A percentile compares a stretch with the other conserved stretches of the same genome.
These are phyloP conservation scores for Encephalitozoon intestinalis DNA, from an alignment of 371 early-diverging fungal genomes.

Conservation along the genomic window DNA sequence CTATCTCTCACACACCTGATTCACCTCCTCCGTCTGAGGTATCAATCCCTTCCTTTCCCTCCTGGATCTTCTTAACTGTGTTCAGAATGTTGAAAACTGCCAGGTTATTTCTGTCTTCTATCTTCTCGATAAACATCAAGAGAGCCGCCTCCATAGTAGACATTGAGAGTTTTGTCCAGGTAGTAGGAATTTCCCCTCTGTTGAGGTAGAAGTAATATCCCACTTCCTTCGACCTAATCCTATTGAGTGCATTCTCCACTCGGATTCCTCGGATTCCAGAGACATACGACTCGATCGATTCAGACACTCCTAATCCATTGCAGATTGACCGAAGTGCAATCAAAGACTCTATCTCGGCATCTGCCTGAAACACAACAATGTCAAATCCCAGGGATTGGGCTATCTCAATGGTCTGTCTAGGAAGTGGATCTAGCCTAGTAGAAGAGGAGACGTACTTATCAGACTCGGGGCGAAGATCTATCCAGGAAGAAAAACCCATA, in stretches of 20 bases:
- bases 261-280: background rate
- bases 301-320: background rate
- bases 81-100: slow-evolving; percentile 34
- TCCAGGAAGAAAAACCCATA: background rate
- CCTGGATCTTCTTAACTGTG: slow-evolving; percentile 32
- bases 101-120: slow-evolving; percentile 27
- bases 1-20: background rate
- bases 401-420: background rate
- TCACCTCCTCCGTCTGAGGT: background rate
- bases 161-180: background rate
- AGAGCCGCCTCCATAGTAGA: background rate
- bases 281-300: background rate
- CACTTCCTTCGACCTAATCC: slow-evolving; percentile 15
- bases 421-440: background rate
- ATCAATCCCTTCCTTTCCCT: background rate
- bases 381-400: background rate
- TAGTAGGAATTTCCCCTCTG: background rate
- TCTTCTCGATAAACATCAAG: slow-evolving; percentile 12
- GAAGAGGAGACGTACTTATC: background rate
- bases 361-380: slow-evolving; percentile 1
- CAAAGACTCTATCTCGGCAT: background rate
- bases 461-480: background rate
- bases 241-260: background rate
- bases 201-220: slow-evolving; percentile 27
- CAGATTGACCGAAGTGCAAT: background rate